These are phyloP conservation scores for Juglanconis juglandina DNA, from an alignment of 2,329 filamentous ascomycete species.

Conservation along the genomic window DNA sequence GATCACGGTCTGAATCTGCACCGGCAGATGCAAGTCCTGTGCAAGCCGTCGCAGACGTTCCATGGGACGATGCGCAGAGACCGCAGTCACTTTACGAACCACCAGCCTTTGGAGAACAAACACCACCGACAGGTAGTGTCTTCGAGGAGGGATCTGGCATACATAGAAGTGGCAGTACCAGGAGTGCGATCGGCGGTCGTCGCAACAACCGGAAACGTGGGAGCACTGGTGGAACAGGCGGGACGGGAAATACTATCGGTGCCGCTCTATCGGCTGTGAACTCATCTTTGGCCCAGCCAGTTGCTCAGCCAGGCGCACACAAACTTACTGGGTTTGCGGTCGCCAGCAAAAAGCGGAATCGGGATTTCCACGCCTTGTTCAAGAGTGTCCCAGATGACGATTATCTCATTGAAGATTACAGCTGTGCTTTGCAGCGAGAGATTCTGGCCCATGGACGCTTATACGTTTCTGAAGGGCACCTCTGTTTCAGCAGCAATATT, in stretches of 20 bases:
- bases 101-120: slow-evolving; percentile 51
- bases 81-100: slow-evolving; percentile 52
- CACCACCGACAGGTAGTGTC: slow-evolving; percentile 63
- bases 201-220: slow-evolving; percentile 66
- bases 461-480: slow-evolving; percentile 94
- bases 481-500: slow-evolving; percentile 99
- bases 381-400: slow-evolving; percentile 97
- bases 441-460: slow-evolving; percentile 90
- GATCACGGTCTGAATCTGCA: slow-evolving; percentile 56
- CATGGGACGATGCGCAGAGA: slow-evolving; percentile 32
- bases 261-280: slow-evolving; percentile 70
- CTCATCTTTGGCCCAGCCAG: slow-evolving; percentile 64
- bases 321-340: slow-evolving; percentile 93
- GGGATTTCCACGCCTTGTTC: slow-evolving; percentile 90
- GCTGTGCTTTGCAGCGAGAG: slow-evolving; percentile 90
- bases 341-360: slow-evolving; percentile 91
- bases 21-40: slow-evolving; percentile 42
- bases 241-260: slow-evolving; percentile 63
- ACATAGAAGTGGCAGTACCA: slow-evolving; percentile 64
- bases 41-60: slow-evolving; percentile 31
- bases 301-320: slow-evolving; percentile 55
- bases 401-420: slow-evolving; percentile 97
- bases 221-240: slow-evolving; percentile 56
- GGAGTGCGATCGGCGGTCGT: slow-evolving; percentile 50
- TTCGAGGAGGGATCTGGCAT: slow-evolving; percentile 60